Evolutionary conservation across 805 yeast genomes (phyloP).

Genomic region (Saturnispora sekii): DNA sequence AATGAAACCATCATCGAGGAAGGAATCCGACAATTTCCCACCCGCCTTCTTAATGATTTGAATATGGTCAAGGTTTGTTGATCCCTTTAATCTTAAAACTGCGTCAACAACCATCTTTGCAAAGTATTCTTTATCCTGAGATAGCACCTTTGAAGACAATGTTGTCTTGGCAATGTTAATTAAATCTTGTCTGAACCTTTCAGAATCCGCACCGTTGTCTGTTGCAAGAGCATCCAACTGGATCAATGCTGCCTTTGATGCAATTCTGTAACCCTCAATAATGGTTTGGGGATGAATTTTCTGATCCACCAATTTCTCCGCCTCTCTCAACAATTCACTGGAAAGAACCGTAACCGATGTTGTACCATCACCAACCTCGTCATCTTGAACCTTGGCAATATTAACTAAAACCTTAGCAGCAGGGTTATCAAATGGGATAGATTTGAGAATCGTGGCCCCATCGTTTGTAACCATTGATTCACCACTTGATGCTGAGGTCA

Average conservation of each 20-base stretch:
- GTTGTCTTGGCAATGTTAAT: constrained; percentile 88
- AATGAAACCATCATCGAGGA: constrained; percentile 92
- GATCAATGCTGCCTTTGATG: constrained; percentile 69
- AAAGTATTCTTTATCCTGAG: constrained; percentile 91
- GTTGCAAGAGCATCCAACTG: constrained; percentile 74
- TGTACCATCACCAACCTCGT: constrained; percentile 98
- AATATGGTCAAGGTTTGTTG: constrained; percentile 82
- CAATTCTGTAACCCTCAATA: constrained; percentile 90
- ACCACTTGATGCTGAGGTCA: constrained; percentile 79
- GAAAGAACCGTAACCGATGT: constrained; percentile 92
- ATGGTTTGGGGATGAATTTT: constrained; percentile 97
- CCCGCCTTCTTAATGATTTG: constrained; percentile 92
- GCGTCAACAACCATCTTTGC: constrained; percentile 92
- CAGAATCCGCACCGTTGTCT: constrained; percentile 53
- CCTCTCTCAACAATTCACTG: constrained; percentile 92
- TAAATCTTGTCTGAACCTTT: constrained; percentile 63
- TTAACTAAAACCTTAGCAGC: constrained; percentile 96
- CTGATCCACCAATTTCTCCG: constrained; percentile 83
- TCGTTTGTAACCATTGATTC: constrained; percentile 84
- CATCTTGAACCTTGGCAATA: constrained; percentile 92
- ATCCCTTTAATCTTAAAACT: constrained; percentile 74
- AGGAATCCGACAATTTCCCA: constrained; percentile 85
- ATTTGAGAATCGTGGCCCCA: constrained; percentile 91
- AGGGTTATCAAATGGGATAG: constrained; percentile 94
- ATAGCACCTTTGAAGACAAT: constrained; percentile 80